Conservation (phyloP, 225 moss, liverwort and hornwort genomes). For the Pseudisothecium myosuroides region DNA sequence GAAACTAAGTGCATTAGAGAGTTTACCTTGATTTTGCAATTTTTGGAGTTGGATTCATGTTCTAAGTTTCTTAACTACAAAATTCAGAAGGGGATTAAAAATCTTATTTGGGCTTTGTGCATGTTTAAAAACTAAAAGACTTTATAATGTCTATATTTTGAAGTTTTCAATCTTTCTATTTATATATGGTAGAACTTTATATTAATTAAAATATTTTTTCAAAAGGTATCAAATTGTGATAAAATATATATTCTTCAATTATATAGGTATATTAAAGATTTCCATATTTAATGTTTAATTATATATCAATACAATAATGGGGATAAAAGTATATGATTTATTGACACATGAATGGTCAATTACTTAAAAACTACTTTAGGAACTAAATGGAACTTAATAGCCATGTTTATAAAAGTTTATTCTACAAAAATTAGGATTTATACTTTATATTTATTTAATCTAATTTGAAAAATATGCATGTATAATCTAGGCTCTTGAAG, state of each 20-base stretch:
- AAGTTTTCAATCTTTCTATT: background rate
- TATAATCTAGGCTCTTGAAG: conserved; percentile 52
- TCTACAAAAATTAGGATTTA: too few species aligned
- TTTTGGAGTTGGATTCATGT: background rate
- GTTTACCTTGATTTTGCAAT: too few species aligned
- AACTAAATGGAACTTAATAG: too few species aligned
- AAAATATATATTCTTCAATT: background rate
- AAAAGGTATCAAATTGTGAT: background rate
- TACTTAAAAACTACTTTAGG: too few species aligned
- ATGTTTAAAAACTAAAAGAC: background rate
- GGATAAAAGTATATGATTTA: background rate
- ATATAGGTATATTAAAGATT: background rate
- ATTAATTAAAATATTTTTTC: background rate
- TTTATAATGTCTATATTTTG: background rate
- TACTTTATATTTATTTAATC: background rate
- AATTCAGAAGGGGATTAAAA: background rate
- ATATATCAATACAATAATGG: background rate
- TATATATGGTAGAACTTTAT: background rate
- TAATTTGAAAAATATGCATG: background rate
- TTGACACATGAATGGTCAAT: too few species aligned
- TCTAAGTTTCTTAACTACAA: too few species aligned
- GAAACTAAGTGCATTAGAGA: too few species aligned
- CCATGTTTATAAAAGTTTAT: too few species aligned
- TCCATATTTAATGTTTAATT: too few species aligned
- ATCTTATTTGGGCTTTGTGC: fast-evolving